Percentiles rank a stretch among this genome's conserved stretches.
Evolutionary conservation across 768 basidiomycete genomes (phyloP).

Genomic region (Gymnopilus dilepis): DNA sequence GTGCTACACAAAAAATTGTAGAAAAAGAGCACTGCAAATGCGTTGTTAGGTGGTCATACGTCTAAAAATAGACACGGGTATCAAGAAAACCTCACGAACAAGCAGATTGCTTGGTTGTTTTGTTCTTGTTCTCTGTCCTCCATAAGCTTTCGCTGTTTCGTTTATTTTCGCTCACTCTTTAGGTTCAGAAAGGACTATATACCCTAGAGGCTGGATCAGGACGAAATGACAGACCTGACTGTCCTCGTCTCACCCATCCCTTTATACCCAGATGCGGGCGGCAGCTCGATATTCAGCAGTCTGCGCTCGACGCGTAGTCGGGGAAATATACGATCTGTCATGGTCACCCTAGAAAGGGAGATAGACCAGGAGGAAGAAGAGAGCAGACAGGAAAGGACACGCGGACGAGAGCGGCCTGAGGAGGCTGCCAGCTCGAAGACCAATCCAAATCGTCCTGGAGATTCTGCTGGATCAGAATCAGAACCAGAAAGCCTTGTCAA

Average conservation of each 20-base stretch:
- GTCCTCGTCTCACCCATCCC: conserved; percentile 55
- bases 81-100: background rate
- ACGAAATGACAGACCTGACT: conserved; percentile 61
- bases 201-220: too few relatives aligned
- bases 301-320: conserved; percentile 31
- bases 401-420: background rate
- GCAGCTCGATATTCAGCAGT: conserved; percentile 38
- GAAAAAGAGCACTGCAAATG: too few relatives aligned
- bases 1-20: too few relatives aligned
- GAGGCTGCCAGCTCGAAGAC: conserved; percentile 18
- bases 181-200: too few relatives aligned
- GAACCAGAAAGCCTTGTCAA: too few relatives aligned
- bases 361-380: conserved; percentile 23
- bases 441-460: too few relatives aligned
- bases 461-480: too few relatives aligned
- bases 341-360: conserved; percentile 49
- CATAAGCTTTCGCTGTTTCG: too few relatives aligned
- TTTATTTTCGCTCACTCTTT: background rate
- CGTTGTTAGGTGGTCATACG: background rate
- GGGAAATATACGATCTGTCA: conserved; percentile 35
- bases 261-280: conserved; percentile 41
- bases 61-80: background rate
- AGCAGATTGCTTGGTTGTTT: too few relatives aligned
- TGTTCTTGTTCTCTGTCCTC: background rate
- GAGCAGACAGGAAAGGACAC: too few relatives aligned